Evolutionary conservation across 2,329 filamentous ascomycete species (phyloP).

Genomic region (Fusarium scirpi): DNA sequence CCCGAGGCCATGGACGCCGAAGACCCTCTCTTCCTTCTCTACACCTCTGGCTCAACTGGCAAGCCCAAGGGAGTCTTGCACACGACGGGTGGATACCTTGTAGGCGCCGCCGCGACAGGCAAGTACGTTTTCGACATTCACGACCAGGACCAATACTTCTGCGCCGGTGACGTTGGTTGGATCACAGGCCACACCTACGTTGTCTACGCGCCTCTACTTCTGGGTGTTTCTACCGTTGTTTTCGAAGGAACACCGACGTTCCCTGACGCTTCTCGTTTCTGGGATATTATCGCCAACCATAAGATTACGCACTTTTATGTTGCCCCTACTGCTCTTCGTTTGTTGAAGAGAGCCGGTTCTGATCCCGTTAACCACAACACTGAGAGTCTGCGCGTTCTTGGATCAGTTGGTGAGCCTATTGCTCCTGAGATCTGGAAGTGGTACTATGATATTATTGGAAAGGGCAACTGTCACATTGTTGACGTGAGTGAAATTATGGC

Average conservation of each 20-base stretch:
- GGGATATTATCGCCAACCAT: conserved; percentile 93
- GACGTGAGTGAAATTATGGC: conserved; percentile 71
- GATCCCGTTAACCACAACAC: conserved; percentile 81
- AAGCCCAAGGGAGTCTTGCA: conserved; percentile 98
- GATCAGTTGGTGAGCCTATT: conserved; percentile 94
- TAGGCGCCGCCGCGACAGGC: conserved; percentile 88
- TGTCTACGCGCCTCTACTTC: conserved; percentile 88
- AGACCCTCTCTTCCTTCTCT: conserved; percentile 92
- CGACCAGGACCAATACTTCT: conserved; percentile 89
- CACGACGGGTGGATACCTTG: conserved; percentile 88
- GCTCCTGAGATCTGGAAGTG: conserved; percentile 98
- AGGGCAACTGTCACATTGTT: conserved; percentile 87
- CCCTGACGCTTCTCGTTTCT: conserved; percentile 93
- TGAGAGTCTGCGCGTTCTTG: conserved; percentile 84
- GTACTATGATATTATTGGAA: conserved; percentile 93
- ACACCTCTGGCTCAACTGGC: conserved; percentile 93
- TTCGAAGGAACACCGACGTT: conserved; percentile 96
- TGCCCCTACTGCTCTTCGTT: conserved; percentile 86
- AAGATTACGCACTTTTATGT: conserved; percentile 96
- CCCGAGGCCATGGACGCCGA: conserved; percentile 89
- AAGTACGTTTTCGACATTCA: conserved; percentile 99
- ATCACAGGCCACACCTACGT: conserved; percentile 97
- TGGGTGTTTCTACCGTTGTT: conserved; percentile 90
- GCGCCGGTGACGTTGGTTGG: conserved; percentile 95
- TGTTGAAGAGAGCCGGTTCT: conserved; percentile 91